These are phyloP conservation scores for Alternaria consortialis DNA, from an alignment of 2,329 filamentous ascomycete species.

Conservation along the genomic window DNA sequence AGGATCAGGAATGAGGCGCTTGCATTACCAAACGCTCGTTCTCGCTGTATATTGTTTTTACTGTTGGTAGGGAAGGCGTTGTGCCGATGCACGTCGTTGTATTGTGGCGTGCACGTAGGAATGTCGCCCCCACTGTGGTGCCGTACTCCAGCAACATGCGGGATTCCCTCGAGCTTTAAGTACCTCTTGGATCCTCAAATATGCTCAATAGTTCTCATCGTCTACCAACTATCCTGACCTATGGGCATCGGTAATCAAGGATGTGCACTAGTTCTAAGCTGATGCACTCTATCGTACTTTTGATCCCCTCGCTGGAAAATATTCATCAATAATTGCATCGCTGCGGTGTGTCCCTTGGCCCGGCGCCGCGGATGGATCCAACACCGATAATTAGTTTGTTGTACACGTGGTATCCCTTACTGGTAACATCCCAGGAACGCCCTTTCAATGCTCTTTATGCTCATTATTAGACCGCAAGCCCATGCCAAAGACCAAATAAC, in stretches of 20 bases:
- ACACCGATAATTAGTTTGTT: background rate
- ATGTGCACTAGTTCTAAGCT: background rate
- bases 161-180: background rate
- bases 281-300: background rate
- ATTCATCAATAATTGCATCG: background rate
- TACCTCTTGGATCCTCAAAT: background rate
- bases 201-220: slow-evolving; percentile 6
- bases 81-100: background rate
- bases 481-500: background rate
- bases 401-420: slow-evolving; percentile 6
- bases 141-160: background rate
- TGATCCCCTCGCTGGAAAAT: background rate
- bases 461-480: background rate
- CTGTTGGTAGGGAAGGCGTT: background rate
- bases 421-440: background rate
- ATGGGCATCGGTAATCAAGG: background rate
- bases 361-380: background rate
- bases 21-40: background rate
- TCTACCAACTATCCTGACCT: background rate
- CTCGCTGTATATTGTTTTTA: background rate
- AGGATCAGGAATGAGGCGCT: background rate
- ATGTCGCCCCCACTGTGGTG: background rate
- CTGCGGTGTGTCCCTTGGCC: background rate
- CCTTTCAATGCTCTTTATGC: slow-evolving; percentile 4
- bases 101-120: background rate